phyloP scores from a whole-genome alignment of 305 asterid species.

The Petunia hybrid region DNA sequence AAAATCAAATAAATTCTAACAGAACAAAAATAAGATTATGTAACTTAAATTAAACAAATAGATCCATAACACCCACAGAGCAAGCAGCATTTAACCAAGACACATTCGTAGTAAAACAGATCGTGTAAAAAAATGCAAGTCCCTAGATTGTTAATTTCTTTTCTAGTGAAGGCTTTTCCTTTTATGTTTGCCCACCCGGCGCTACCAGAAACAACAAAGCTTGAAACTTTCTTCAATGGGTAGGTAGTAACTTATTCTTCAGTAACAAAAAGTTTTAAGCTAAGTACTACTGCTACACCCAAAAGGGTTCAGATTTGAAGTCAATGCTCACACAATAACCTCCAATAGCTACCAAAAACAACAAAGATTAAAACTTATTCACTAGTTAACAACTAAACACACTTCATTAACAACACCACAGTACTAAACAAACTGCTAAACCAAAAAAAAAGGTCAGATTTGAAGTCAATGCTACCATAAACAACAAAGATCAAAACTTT shows the following conservation, averaged over 20 bases:
- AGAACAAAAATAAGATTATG: background rate
- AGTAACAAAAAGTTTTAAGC: too few relatives aligned
- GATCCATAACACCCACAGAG: constrained; percentile 10
- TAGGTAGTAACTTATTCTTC: background rate
- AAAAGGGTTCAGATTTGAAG: too few relatives aligned
- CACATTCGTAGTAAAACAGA: background rate
- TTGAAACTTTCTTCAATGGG: constrained; percentile 16
- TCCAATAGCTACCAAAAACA: too few relatives aligned
- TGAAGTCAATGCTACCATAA: background rate
- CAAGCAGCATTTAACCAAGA: background rate
- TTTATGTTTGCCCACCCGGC: too few relatives aligned
- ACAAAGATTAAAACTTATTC: too few relatives aligned
- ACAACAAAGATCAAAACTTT: constrained; percentile 31
- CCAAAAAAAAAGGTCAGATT: background rate
- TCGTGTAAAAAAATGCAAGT: too few relatives aligned
- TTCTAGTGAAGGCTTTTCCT: too few relatives aligned
- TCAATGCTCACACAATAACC: too few relatives aligned
- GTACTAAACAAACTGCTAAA: background rate
- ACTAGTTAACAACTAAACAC: too few relatives aligned
- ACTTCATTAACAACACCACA: background rate
- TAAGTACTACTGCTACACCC: too few relatives aligned
- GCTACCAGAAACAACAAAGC: constrained; percentile 15
- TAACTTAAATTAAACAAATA: background rate
- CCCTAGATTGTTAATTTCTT: too few relatives aligned
- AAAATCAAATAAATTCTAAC: background rate